Conservation (phyloP, 2,329 filamentous ascomycete species). For the Ophiostoma perfectum region DNA sequence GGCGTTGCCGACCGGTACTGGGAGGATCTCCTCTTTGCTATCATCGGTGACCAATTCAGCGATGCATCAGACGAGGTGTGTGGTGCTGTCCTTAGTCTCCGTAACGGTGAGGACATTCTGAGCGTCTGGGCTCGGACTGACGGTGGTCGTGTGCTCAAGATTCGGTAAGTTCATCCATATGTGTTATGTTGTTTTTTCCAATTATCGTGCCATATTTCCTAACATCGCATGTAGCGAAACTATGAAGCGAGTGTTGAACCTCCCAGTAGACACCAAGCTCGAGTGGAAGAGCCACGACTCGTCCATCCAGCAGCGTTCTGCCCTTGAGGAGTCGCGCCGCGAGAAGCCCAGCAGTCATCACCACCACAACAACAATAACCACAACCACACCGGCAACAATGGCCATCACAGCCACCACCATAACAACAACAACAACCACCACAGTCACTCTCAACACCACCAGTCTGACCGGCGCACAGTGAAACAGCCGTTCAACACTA, state of each 20-base stretch:
- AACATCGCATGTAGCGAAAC: constrained; percentile 61
- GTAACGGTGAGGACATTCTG: constrained; percentile 93
- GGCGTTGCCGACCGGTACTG: constrained; percentile 94
- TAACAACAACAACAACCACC: constrained; percentile 10
- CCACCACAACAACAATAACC: constrained; percentile 34
- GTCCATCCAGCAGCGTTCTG: constrained; percentile 85
- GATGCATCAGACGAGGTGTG: constrained; percentile 93
- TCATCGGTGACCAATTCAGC: constrained; percentile 88
- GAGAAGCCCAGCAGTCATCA: constrained; percentile 61
- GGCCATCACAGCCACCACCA: constrained; percentile 20
- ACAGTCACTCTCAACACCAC: constrained; percentile 17
- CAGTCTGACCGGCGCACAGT: constrained; percentile 22
- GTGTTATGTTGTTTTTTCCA: neutral
- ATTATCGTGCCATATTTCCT: neutral
- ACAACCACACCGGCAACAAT: constrained; percentile 30
- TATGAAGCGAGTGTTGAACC: constrained; percentile 81
- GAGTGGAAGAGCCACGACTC: constrained; percentile 96
- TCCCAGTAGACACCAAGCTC: constrained; percentile 83
- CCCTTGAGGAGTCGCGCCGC: constrained; percentile 84
- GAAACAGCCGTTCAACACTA: constrained; percentile 15
- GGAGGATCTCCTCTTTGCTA: constrained; percentile 86
- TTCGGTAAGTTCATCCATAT: constrained; percentile 58
- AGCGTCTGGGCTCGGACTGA: constrained; percentile 97
- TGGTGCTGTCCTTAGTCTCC: constrained; percentile 86
- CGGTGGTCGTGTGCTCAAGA: constrained; percentile 89